A percentile compares a stretch with the other conserved stretches of the same genome.
Conservation (phyloP, 768 basidiomycete genomes). For the Termitomyces sp. region DNA sequence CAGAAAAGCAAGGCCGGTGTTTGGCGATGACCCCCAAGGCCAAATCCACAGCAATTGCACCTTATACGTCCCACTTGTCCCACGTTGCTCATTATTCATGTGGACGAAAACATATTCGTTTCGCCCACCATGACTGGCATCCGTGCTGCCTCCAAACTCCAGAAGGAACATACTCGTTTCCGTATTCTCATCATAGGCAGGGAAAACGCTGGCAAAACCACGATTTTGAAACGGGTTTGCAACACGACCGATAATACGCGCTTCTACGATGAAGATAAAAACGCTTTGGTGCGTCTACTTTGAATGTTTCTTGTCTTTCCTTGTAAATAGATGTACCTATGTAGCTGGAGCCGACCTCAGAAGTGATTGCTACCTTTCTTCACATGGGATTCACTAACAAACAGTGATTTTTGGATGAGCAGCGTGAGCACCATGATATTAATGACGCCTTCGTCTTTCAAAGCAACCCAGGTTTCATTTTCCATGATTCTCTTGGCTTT, state of each 20-base stretch:
- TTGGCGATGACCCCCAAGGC: no score
- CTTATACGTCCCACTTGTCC: no score
- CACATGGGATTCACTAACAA: not conserved
- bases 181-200: slow-evolving; percentile 4
- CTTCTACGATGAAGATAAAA: no score
- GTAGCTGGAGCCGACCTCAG: not conserved
- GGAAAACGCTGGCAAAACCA: not conserved
- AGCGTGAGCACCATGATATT: not conserved
- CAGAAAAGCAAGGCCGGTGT: no score
- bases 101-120: no score
- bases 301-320: not conserved
- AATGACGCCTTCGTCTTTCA: not conserved
- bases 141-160: not conserved
- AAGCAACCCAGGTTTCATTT: not conserved
- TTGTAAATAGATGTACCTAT: not conserved
- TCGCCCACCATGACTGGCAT: not conserved
- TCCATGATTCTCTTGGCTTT: not conserved
- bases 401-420: not conserved
- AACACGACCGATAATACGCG: no score
- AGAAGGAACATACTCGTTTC: not conserved
- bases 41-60: no score
- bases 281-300: not conserved
- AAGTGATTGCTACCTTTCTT: not conserved
- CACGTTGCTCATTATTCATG: no score
- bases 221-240: not conserved